phyloP scores from a whole-genome alignment of 2,329 filamentous ascomycete genomes.

The Arthrobotrys megalospora region DNA sequence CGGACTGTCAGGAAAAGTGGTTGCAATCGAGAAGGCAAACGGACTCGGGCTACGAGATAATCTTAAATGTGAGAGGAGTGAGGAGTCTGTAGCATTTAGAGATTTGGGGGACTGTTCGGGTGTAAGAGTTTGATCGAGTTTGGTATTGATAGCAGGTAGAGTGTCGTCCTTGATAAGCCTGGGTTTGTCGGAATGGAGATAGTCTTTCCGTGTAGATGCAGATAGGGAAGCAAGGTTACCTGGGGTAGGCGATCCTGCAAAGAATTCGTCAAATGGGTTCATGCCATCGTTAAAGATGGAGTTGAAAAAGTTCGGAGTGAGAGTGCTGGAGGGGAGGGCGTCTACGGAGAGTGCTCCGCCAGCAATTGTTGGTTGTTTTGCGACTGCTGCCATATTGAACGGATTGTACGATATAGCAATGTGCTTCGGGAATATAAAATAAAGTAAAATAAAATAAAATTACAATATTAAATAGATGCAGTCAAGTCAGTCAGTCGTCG shows the following conservation, averaged over 20 bases:
- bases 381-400: slow-evolving; percentile 54
- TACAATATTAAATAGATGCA: not conserved
- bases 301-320: slow-evolving; percentile 60
- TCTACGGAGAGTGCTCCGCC: slow-evolving; percentile 35
- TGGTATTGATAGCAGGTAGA: slow-evolving; percentile 53
- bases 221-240: slow-evolving; percentile 25
- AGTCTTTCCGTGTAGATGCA: slow-evolving; percentile 42
- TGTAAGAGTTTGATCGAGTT: slow-evolving; percentile 57
- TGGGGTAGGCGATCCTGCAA: slow-evolving; percentile 31
- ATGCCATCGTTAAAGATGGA: slow-evolving; percentile 61
- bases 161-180: slow-evolving; percentile 54
- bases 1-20: slow-evolving; percentile 54
- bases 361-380: slow-evolving; percentile 47
- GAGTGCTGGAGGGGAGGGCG: slow-evolving; percentile 51
- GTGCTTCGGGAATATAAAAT: slow-evolving; percentile 12
- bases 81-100: slow-evolving; percentile 29
- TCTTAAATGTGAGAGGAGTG: slow-evolving; percentile 39
- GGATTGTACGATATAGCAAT: not conserved
- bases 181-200: slow-evolving; percentile 30
- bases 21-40: slow-evolving; percentile 48
- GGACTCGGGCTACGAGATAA: slow-evolving; percentile 55
- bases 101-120: slow-evolving; percentile 58
- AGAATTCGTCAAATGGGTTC: slow-evolving; percentile 60
- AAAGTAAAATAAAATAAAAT: slow-evolving; percentile 3
- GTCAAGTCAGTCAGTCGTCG: slow-evolving; percentile 9